A percentile compares a stretch with the other conserved stretches of the same genome.
Conservation (phyloP, 306 rosid genomes). For the Medicago ruthenica region DNA sequence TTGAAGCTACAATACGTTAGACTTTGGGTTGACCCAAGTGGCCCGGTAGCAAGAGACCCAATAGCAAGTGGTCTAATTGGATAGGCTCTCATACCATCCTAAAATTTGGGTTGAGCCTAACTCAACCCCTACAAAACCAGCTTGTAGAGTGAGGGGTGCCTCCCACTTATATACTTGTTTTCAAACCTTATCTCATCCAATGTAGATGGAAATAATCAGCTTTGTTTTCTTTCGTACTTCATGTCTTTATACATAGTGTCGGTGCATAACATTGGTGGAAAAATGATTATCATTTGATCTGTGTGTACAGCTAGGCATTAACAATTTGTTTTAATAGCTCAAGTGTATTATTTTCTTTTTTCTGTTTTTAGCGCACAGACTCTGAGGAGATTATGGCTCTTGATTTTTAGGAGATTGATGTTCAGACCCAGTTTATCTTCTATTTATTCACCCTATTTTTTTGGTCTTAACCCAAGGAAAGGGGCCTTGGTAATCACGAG, state of each 20-base stretch:
- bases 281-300: not conserved
- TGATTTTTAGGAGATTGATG: not conserved
- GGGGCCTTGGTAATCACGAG: too few relatives aligned
- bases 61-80: not conserved
- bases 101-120: not conserved
- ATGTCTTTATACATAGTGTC: not conserved
- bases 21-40: not conserved
- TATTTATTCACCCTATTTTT: not conserved
- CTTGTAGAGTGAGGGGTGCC: not conserved
- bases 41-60: not conserved
- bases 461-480: too few relatives aligned
- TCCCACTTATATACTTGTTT: not conserved
- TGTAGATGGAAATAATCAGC: constrained; percentile 7
- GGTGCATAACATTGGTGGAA: not conserved
- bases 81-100: not conserved
- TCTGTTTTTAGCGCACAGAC: not conserved
- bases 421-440: constrained; percentile 1
- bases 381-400: not conserved
- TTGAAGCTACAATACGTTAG: not conserved
- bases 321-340: not conserved
- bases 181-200: not conserved
- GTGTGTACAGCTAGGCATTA: not conserved
- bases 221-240: constrained; percentile 4
- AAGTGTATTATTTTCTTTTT: not conserved
- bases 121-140: not conserved